Percentiles rank a stretch among this genome's conserved stretches.
Evolutionary conservation across 176 grass and related monocot genomes (phyloP).

Genomic region (Luzula sylvatica): DNA sequence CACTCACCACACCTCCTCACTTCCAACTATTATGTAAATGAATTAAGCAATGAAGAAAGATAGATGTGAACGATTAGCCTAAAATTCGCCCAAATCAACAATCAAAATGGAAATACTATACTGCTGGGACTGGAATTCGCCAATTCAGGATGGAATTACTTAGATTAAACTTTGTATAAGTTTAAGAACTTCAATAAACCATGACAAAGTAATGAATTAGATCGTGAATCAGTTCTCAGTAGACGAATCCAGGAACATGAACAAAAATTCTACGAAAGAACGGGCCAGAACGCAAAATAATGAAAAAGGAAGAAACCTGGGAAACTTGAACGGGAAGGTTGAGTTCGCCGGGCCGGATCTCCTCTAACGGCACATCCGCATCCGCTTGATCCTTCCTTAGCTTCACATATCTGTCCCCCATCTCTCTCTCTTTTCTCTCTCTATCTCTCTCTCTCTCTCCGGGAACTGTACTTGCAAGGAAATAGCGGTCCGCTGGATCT

Average conservation of each 20-base stretch:
- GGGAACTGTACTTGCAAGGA: too few species aligned
- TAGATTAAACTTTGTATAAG: background rate
- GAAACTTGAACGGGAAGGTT: constrained; percentile 41
- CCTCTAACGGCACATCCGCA: constrained; percentile 23
- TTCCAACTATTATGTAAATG: constrained; percentile 34
- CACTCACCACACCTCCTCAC: constrained; percentile 58
- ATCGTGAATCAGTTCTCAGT: background rate
- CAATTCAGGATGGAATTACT: background rate
- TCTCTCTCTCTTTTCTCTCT: constrained; percentile 2
- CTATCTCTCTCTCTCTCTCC: too few species aligned
- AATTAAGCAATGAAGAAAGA: background rate
- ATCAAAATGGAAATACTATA: background rate
- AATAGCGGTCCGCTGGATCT: too few species aligned
- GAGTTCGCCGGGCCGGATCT: constrained; percentile 62
- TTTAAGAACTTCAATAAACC: too few species aligned
- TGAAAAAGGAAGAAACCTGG: constrained; percentile 15
- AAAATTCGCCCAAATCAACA: too few species aligned
- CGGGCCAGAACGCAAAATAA: background rate
- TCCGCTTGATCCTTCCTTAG: constrained; percentile 35
- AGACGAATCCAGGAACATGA: background rate
- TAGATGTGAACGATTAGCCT: too few species aligned
- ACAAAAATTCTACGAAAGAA: background rate
- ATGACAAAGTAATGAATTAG: background rate
- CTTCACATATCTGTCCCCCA: constrained; percentile 52
- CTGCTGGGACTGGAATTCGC: background rate